These are phyloP conservation scores for Eremothecium sinecaudum DNA, from an alignment of 1,139 yeast genomes.

Conservation along the genomic window DNA sequence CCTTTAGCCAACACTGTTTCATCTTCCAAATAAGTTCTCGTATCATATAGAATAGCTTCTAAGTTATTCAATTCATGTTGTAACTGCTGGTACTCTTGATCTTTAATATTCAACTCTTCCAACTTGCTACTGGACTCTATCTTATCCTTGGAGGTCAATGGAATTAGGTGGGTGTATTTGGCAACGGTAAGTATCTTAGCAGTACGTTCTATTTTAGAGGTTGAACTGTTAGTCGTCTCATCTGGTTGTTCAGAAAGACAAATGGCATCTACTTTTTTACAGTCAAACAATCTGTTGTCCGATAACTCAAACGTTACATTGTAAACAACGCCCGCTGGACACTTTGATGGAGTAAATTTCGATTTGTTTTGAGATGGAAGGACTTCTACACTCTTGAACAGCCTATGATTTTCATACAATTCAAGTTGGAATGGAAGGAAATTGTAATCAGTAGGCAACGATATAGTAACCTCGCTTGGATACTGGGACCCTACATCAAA, in stretches of 20 bases:
- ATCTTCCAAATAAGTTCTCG: constrained; percentile 45
- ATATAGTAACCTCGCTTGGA: constrained; percentile 15
- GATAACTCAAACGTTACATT: constrained; percentile 41
- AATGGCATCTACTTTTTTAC: constrained; percentile 37
- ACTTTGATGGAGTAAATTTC: constrained; percentile 34
- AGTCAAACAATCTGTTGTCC: constrained; percentile 42
- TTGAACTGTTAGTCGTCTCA: neutral
- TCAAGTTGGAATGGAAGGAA: constrained; percentile 32
- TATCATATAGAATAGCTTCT: constrained; percentile 49
- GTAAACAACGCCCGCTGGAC: constrained; percentile 39
- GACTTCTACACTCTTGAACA: constrained; percentile 36
- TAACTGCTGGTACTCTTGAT: constrained; percentile 38
- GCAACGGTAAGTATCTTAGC: constrained; percentile 7
- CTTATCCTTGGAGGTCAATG: constrained; percentile 38
- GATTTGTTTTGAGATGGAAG: constrained; percentile 26
- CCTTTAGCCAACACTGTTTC: constrained; percentile 35
- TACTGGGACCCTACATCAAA: constrained; percentile 38
- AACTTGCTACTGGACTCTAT: constrained; percentile 25
- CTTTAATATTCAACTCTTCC: constrained; percentile 32
- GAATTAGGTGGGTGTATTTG: constrained; percentile 36
- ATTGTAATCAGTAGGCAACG: constrained; percentile 8
- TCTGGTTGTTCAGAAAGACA: constrained; percentile 25
- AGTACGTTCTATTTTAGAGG: constrained; percentile 3
- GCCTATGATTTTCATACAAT: constrained; percentile 46
- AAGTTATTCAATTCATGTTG: constrained; percentile 46